phyloP scores from a whole-genome alignment of 768 basidiomycete genomes.

The Podaxis sp. region DNA sequence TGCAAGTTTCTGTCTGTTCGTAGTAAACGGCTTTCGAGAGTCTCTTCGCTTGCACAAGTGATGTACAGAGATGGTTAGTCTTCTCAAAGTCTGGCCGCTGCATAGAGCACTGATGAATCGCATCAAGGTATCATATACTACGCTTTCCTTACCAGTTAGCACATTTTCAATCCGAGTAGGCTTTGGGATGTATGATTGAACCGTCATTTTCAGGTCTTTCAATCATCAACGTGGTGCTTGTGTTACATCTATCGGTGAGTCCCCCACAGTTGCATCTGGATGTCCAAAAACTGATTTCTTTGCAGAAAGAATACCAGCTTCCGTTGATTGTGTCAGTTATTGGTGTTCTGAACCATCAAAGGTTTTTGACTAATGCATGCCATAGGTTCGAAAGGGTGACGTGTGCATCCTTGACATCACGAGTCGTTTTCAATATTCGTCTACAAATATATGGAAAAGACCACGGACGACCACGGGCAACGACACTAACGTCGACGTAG shows the following conservation, averaged over 20 bases:
- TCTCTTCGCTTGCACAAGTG: neutral
- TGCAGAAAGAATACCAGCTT: neutral
- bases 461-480: neutral
- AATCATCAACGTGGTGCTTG: slow-evolving; percentile 1
- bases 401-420: slow-evolving; percentile 3
- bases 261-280: neutral
- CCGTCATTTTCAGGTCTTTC: slow-evolving; percentile 2
- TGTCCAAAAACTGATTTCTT: neutral
- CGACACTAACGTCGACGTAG: neutral
- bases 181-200: neutral
- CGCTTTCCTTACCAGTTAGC: neutral
- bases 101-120: too few species aligned
- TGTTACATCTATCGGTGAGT: neutral
- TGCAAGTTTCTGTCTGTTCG: neutral
- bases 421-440: slow-evolving; percentile 10
- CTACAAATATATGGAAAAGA: neutral
- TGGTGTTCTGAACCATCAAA: neutral
- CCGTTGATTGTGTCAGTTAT: neutral
- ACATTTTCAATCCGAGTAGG: neutral
- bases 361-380: neutral
- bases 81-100: too few species aligned
- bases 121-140: slow-evolving; percentile 7
- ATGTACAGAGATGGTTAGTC: slow-evolving; percentile 4
- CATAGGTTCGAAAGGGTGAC: slow-evolving; percentile 7
- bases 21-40: neutral